These are phyloP conservation scores for Periconia sp. DNA, from an alignment of 2,329 filamentous ascomycete genomes.

Conservation along the genomic window DNA sequence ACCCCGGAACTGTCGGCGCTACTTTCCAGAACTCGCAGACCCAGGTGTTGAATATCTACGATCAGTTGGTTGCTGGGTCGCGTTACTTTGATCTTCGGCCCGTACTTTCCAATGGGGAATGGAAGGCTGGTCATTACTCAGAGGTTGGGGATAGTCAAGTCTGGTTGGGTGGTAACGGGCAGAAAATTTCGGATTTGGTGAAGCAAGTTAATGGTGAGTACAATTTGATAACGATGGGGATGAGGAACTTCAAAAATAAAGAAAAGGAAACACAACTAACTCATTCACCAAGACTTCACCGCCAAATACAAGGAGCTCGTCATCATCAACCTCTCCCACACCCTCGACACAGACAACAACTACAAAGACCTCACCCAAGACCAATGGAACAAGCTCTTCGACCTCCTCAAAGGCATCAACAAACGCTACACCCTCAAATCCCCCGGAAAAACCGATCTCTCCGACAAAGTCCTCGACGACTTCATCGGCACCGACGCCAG, in stretches of 20 bases:
- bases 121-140: conserved; percentile 49
- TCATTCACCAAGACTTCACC: conserved; percentile 39
- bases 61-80: conserved; percentile 50
- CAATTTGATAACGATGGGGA: background rate
- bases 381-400: conserved; percentile 49
- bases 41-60: conserved; percentile 49
- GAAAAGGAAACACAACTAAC: background rate
- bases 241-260: background rate
- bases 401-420: conserved; percentile 45
- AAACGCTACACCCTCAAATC: conserved; percentile 39
- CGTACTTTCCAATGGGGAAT: conserved; percentile 43
- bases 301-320: conserved; percentile 49
- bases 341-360: conserved; percentile 44
- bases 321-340: conserved; percentile 52
- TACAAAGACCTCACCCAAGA: conserved; percentile 42
- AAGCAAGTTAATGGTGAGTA: conserved; percentile 42
- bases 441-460: conserved; percentile 31
- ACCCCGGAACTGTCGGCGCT: conserved; percentile 42
- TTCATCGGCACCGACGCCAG: conserved; percentile 42
- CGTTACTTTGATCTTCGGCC: conserved; percentile 54
- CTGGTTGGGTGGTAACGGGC: conserved; percentile 47
- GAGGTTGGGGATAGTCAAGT: conserved; percentile 27
- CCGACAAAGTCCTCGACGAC: conserved; percentile 34
- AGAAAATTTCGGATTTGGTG: conserved; percentile 48
- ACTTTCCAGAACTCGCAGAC: conserved; percentile 48